A percentile compares a stretch with the other conserved stretches of the same genome.
phyloP scores from a whole-genome alignment of 192 early-diverging fungal genomes.

The Coemansia sp. region DNA sequence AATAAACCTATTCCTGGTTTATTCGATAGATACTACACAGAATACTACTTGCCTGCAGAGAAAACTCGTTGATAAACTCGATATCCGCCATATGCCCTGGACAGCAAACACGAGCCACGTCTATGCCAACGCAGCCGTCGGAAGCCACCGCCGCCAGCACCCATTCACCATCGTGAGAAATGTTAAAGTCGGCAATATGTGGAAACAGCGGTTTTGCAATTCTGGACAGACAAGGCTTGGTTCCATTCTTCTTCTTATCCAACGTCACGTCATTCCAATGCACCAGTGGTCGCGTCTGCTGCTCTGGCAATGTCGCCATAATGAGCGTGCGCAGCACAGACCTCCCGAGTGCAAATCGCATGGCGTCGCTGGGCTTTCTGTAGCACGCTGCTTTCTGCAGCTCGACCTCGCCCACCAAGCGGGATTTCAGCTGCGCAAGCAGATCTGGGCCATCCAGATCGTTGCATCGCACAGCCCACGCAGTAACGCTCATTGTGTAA shows the following conservation, averaged over 20 bases:
- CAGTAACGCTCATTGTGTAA: not conserved
- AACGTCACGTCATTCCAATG: conserved; percentile 5
- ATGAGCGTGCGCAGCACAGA: conserved; percentile 14
- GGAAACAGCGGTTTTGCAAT: not conserved
- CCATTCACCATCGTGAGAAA: conserved; percentile 47
- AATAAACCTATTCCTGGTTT: too few species aligned
- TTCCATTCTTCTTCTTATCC: conserved; percentile 9
- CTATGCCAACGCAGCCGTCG: conserved; percentile 28
- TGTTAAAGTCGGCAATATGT: conserved; percentile 37
- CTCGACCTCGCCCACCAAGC: conserved; percentile 7
- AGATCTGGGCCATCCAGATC: not conserved
- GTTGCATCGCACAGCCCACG: conserved; percentile 3
- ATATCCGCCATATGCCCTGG: conserved; percentile 14
- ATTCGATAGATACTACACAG: not conserved
- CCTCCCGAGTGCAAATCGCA: conserved; percentile 36
- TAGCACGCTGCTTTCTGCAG: conserved; percentile 5
- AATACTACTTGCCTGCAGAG: conserved; percentile 27
- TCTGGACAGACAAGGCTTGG: conserved; percentile 24
- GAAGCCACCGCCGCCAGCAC: conserved; percentile 24
- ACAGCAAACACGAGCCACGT: conserved; percentile 25
- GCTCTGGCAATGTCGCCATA: not conserved
- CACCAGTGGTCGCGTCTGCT: not conserved
- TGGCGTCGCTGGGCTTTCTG: conserved; percentile 12
- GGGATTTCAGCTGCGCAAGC: not conserved
- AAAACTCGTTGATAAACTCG: conserved; percentile 35